Evolutionary conservation across 768 basidiomycete genomes (phyloP).

Genomic region (Zangia roseola): DNA sequence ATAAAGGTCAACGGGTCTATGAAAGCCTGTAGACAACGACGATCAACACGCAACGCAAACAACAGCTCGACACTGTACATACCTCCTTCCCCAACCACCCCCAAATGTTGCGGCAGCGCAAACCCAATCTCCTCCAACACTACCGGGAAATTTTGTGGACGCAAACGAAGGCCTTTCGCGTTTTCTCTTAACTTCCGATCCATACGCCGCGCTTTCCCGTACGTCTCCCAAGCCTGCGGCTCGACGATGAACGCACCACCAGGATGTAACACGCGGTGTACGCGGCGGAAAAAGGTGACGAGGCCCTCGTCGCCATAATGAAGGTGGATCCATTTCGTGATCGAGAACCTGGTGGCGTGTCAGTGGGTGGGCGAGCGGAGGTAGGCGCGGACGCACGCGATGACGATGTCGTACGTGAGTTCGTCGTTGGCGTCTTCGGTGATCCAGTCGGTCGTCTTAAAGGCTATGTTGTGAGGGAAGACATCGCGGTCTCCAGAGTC

Average conservation of each 20-base stretch:
- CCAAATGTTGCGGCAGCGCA: constrained; percentile 43
- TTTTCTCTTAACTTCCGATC: constrained; percentile 62
- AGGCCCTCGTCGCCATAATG: constrained; percentile 76
- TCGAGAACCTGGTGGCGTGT: constrained; percentile 48
- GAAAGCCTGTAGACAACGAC: constrained; percentile 14
- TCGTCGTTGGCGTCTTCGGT: constrained; percentile 54
- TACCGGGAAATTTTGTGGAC: constrained; percentile 60
- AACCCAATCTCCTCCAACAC: constrained; percentile 67
- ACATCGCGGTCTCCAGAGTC: constrained; percentile 31
- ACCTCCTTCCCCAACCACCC: constrained; percentile 67
- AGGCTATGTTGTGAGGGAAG: constrained; percentile 81
- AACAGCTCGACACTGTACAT: constrained; percentile 10
- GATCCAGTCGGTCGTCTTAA: constrained; percentile 77
- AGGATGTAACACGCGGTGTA: constrained; percentile 52
- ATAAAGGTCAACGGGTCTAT: constrained; percentile 58
- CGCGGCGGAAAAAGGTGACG: constrained; percentile 62
- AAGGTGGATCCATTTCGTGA: constrained; percentile 92
- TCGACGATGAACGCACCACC: constrained; percentile 77
- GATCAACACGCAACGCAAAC: constrained; percentile 1
- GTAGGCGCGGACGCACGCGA: constrained; percentile 56
- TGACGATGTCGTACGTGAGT: constrained; percentile 69
- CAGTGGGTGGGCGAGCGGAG: background rate
- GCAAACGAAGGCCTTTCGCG: constrained; percentile 51
- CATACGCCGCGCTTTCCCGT: constrained; percentile 74
- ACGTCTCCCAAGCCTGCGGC: constrained; percentile 83